A percentile compares a stretch with the other conserved stretches of the same genome.
These are phyloP conservation scores for Ophiocordyceps camponoti-leonardi DNA, from an alignment of 2,329 filamentous ascomycete species.

Conservation along the genomic window DNA sequence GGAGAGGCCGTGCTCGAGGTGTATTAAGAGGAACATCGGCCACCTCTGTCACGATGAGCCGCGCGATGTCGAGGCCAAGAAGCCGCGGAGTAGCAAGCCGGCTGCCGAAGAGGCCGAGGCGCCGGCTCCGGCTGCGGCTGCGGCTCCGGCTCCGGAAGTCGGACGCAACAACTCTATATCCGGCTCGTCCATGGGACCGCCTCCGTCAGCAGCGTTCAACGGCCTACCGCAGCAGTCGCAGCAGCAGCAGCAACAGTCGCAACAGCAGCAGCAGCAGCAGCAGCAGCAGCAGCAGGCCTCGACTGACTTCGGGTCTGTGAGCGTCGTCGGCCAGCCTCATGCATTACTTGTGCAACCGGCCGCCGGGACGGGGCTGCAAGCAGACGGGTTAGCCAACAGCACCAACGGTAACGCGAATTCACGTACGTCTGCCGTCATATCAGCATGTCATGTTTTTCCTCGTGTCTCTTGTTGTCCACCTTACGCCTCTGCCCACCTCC, in stretches of 20 bases:
- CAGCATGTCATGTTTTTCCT: neutral
- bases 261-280: slow-evolving; percentile 3
- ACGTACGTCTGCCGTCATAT: slow-evolving; percentile 38
- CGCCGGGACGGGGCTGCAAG: slow-evolving; percentile 48
- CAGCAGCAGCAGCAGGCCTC: slow-evolving; percentile 12
- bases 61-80: slow-evolving; percentile 67
- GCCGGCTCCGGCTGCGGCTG: slow-evolving; percentile 14
- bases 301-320: slow-evolving; percentile 23
- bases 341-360: slow-evolving; percentile 54
- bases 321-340: slow-evolving; percentile 30
- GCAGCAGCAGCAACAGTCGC: slow-evolving; percentile 6
- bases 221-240: slow-evolving; percentile 3
- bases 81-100: slow-evolving; percentile 45
- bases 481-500: neutral
- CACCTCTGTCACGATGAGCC: slow-evolving; percentile 97
- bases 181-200: slow-evolving; percentile 34
- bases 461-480: neutral
- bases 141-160: slow-evolving; percentile 21
- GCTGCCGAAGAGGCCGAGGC: slow-evolving; percentile 44
- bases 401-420: slow-evolving; percentile 46
- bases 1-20: slow-evolving; percentile 93
- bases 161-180: slow-evolving; percentile 37
- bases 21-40: slow-evolving; percentile 96
- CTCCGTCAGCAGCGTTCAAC: slow-evolving; percentile 25
- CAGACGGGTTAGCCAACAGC: slow-evolving; percentile 32